A percentile compares a stretch with the other conserved stretches of the same genome.
Evolutionary conservation across 768 basidiomycete species (phyloP).

Genomic region (Kwoniella heveanensis): DNA sequence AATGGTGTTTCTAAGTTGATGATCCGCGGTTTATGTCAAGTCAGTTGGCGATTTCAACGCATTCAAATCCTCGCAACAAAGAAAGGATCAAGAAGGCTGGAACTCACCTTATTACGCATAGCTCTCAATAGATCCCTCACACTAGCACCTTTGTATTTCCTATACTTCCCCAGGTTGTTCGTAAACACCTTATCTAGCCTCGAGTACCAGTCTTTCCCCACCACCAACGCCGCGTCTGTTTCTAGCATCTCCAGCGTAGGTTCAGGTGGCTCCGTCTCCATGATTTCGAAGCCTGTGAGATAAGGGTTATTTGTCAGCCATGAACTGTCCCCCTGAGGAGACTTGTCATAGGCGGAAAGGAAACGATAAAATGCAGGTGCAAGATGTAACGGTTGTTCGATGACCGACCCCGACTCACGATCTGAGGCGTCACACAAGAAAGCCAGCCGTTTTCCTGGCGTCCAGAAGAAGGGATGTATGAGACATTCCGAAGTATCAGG

Average conservation of each 20-base stretch:
- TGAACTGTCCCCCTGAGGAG: no score
- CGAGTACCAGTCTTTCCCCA: constrained; percentile 80
- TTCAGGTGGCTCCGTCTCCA: constrained; percentile 89
- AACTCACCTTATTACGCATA: constrained; percentile 84
- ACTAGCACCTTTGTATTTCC: constrained; percentile 90
- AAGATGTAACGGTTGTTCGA: no score
- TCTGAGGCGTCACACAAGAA: constrained; percentile 99
- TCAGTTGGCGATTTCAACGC: no score
- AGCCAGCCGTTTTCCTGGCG: constrained; percentile 74
- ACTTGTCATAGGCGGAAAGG: no score
- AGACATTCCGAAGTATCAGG: constrained; percentile 87
- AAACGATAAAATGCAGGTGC: neutral
- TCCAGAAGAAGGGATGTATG: constrained; percentile 97
- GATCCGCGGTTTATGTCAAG: neutral
- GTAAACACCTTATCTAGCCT: constrained; percentile 85
- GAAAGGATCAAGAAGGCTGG: neutral
- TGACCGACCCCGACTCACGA: constrained; percentile 61
- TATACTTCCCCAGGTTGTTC: constrained; percentile 93
- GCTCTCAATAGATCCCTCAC: constrained; percentile 92
- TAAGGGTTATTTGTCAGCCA: no score
- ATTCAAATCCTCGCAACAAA: neutral
- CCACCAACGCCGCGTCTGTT: constrained; percentile 66
- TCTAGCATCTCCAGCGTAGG: constrained; percentile 75
- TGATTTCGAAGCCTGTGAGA: constrained; percentile 74
- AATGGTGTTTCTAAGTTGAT: constrained; percentile 77